Conservation (phyloP, 2,329 filamentous ascomycete species). For the Sporothrix humicola region DNA sequence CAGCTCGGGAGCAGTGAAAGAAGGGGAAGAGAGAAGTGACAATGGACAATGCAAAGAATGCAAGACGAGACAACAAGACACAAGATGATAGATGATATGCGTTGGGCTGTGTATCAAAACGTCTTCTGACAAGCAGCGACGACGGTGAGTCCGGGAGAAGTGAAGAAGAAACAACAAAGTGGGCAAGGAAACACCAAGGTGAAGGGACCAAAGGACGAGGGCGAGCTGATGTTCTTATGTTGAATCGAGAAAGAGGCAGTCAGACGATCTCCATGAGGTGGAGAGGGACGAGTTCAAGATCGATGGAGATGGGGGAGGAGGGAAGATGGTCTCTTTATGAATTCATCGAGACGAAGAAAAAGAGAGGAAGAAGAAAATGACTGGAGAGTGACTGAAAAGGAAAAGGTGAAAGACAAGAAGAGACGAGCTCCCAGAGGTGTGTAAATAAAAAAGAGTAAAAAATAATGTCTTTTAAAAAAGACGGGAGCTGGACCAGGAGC, state of each 20-base stretch:
- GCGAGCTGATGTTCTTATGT: constrained; percentile 27
- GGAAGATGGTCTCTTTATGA: constrained; percentile 35
- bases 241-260: constrained; percentile 17
- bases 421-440: neutral
- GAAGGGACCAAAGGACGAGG: neutral
- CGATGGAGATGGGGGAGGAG: constrained; percentile 12
- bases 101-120: constrained; percentile 20
- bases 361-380: constrained; percentile 12
- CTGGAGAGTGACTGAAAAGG: constrained; percentile 13
- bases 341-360: constrained; percentile 28
- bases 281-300: constrained; percentile 16
- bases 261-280: constrained; percentile 34
- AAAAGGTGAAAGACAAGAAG: constrained; percentile 26
- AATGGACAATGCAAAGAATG: neutral
- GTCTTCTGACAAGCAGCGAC: constrained; percentile 9
- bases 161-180: constrained; percentile 7
- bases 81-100: neutral
- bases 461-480: neutral
- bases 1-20: neutral
- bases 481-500: constrained; percentile 1
- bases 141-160: neutral
- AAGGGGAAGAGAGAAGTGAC: neutral
- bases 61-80: constrained; percentile 3
- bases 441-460: neutral
- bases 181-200: neutral